A percentile compares a stretch with the other conserved stretches of the same genome.
Evolutionary conservation across 2,329 filamentous ascomycete genomes (phyloP).

Genomic region (Fusarium kyushuense): DNA sequence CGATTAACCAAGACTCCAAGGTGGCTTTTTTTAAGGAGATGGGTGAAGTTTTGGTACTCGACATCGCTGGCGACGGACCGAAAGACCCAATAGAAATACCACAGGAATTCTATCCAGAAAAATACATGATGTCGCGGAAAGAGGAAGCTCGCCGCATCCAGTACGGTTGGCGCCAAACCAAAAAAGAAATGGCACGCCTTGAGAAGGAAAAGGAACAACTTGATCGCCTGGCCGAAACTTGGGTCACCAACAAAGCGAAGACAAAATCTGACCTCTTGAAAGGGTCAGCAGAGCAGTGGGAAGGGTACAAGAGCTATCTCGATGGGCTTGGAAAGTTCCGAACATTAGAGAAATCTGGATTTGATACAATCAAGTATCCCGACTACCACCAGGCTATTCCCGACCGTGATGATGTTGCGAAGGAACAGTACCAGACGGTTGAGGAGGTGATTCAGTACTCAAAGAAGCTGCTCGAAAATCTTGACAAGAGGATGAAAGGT

Average conservation of each 20-base stretch:
- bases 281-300: slow-evolving; percentile 51
- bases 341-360: slow-evolving; percentile 54
- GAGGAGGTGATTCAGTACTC: slow-evolving; percentile 52
- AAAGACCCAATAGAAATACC: slow-evolving; percentile 63
- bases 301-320: slow-evolving; percentile 52
- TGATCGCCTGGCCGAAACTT: slow-evolving; percentile 48
- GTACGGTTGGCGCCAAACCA: slow-evolving; percentile 51
- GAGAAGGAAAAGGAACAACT: slow-evolving; percentile 44
- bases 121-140: slow-evolving; percentile 61
- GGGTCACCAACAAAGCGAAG: slow-evolving; percentile 39
- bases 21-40: slow-evolving; percentile 60
- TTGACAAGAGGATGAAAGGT: slow-evolving; percentile 54
- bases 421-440: slow-evolving; percentile 48
- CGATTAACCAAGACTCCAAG: slow-evolving; percentile 53
- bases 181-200: slow-evolving; percentile 45
- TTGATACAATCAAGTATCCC: slow-evolving; percentile 55
- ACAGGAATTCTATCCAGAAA: slow-evolving; percentile 64
- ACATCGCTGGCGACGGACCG: slow-evolving; percentile 58
- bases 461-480: slow-evolving; percentile 51
- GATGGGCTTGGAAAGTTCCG: slow-evolving; percentile 53
- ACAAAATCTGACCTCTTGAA: slow-evolving; percentile 51
- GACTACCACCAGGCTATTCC: slow-evolving; percentile 57
- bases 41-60: slow-evolving; percentile 64
- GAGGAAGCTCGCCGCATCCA: slow-evolving; percentile 62
- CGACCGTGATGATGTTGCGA: slow-evolving; percentile 51